Percentiles rank a stretch among this genome's conserved stretches.
phyloP scores from a whole-genome alignment of 176 grass and related monocot genomes.

The Ampelocalamus luodianensis region DNA sequence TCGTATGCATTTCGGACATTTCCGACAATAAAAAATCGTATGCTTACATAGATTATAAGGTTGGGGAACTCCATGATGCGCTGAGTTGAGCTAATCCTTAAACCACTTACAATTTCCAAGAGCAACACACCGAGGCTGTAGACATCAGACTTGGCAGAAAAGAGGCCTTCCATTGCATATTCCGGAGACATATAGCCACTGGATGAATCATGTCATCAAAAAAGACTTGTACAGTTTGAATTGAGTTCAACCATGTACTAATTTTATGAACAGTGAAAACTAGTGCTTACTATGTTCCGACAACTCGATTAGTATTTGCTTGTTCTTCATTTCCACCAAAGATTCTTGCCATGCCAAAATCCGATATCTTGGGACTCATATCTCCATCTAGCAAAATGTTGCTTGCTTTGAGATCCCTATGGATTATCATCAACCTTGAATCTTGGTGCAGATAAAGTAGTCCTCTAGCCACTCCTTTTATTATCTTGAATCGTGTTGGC shows the following conservation, averaged over 20 bases:
- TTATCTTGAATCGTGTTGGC: conserved; percentile 52
- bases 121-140: conserved; percentile 59
- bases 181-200: conserved; percentile 48
- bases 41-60: conserved; percentile 55
- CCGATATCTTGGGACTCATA: conserved; percentile 62
- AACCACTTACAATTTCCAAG: conserved; percentile 54
- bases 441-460: conserved; percentile 63
- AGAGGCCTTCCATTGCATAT: conserved; percentile 51
- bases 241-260: background rate
- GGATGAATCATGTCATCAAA: background rate
- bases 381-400: conserved; percentile 61
- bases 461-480: conserved; percentile 55
- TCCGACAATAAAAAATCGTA: background rate
- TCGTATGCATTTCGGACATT: background rate
- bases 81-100: conserved; percentile 46
- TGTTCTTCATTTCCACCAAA: conserved; percentile 50
- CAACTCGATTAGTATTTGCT: conserved; percentile 54
- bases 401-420: conserved; percentile 61
- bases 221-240: background rate
- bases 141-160: conserved; percentile 56
- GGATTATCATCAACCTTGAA: conserved; percentile 60
- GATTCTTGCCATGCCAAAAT: conserved; percentile 63
- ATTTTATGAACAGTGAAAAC: background rate
- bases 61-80: conserved; percentile 45
- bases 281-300: conserved; percentile 61